Conservation (phyloP, 1,284 basidiomycete genomes). For the Papiliotrema nemorosa region DNA sequence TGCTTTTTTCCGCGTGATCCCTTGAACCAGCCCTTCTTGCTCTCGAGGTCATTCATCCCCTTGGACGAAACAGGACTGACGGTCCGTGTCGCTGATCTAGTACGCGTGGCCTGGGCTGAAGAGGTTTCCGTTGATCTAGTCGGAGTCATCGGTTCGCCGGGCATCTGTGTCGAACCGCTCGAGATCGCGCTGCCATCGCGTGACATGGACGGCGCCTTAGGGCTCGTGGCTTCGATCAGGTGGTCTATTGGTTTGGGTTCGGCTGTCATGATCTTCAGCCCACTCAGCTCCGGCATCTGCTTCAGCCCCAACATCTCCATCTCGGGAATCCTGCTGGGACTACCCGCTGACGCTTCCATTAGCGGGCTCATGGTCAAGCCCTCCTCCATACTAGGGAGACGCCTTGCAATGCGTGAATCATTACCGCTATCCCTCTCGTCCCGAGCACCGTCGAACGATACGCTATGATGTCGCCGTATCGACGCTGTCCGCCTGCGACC, state of each 20-base stretch:
- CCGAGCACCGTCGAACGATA: conserved; percentile 17
- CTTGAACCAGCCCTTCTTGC: no score
- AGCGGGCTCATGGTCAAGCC: conserved; percentile 11
- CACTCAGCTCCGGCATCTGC: neutral
- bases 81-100: no score
- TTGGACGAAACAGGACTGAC: no score
- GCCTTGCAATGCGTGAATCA: neutral
- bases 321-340: neutral
- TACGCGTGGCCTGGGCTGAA: no score
- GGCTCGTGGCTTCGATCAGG: neutral
- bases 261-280: neutral
- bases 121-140: no score
- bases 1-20: no score
- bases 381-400: conserved; percentile 1
- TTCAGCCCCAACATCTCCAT: neutral
- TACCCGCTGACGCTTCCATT: conserved; percentile 2
- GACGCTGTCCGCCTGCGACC: conserved; percentile 10
- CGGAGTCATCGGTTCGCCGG: neutral
- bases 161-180: neutral
- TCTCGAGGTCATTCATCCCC: no score
- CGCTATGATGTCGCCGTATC: conserved; percentile 18
- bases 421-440: neutral
- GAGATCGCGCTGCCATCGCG: neutral
- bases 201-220: no score
- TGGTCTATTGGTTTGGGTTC: neutral